Conservation (phyloP, 2,329 filamentous ascomycete genomes). For the Sporothrix luriei region DNA sequence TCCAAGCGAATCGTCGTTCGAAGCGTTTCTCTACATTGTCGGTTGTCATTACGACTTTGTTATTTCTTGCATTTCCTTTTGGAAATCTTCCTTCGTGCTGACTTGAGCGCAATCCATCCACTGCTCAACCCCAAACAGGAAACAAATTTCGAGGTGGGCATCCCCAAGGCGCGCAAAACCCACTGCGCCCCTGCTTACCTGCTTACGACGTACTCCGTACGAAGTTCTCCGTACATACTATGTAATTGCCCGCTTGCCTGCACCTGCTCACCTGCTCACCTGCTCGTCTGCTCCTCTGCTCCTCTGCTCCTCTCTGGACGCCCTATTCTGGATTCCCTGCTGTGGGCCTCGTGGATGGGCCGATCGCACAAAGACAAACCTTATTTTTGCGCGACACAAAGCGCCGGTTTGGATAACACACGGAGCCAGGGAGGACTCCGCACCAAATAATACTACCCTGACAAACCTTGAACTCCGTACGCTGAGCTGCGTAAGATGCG, state of each 20-base stretch:
- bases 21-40: not conserved
- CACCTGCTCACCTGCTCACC: no score
- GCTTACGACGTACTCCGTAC: no score
- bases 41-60: no score
- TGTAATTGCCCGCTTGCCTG: no score
- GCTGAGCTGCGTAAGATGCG: not conserved
- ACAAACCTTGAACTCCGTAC: not conserved
- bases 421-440: no score
- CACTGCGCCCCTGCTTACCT: no score
- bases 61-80: not conserved
- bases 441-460: not conserved
- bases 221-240: no score
- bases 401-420: not conserved
- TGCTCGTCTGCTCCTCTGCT: not conserved
- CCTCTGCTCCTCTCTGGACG: no score
- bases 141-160: not conserved
- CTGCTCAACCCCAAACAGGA: not conserved
- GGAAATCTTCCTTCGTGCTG: not conserved
- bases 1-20: not conserved
- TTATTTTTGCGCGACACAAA: conserved; percentile 15
- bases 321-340: conserved; percentile 8
- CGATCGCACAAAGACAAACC: conserved; percentile 20
- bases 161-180: no score
- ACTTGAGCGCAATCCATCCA: no score
- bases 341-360: conserved; percentile 9